These are phyloP conservation scores for Sclerotinia spermophila DNA, from an alignment of 2,329 filamentous ascomycete species.

Conservation along the genomic window DNA sequence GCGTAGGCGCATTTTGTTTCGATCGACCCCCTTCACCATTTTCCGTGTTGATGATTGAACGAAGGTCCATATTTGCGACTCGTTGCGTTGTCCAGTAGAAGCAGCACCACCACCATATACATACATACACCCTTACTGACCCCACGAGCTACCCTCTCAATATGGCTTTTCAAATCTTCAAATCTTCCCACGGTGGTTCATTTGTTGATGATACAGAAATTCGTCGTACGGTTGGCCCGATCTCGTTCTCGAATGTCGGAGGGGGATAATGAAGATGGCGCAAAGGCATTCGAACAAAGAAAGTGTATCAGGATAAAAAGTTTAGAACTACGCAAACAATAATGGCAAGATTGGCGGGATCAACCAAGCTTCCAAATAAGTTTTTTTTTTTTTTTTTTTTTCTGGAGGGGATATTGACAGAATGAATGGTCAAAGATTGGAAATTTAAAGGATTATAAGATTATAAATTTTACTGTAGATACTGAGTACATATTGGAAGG, in stretches of 20 bases:
- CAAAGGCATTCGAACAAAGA: slow-evolving; percentile 31
- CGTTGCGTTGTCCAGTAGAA: slow-evolving; percentile 23
- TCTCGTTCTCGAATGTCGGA: slow-evolving; percentile 19
- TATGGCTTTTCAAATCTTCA: slow-evolving; percentile 19
- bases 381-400: no score
- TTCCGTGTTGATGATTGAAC: slow-evolving; percentile 49
- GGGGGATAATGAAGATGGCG: slow-evolving; percentile 25
- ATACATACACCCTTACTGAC: slow-evolving; percentile 22
- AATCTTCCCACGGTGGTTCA: slow-evolving; percentile 24
- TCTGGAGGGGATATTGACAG: neutral
- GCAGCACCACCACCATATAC: slow-evolving; percentile 23
- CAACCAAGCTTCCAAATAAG: neutral
- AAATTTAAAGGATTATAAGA: neutral
- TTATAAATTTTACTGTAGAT: neutral
- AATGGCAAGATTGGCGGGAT: neutral
- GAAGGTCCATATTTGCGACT: slow-evolving; percentile 47
- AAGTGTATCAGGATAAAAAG: slow-evolving; percentile 5
- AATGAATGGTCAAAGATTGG: slow-evolving; percentile 1
- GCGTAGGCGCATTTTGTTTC: slow-evolving; percentile 33
- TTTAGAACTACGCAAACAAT: slow-evolving; percentile 20
- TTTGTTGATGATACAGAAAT: slow-evolving; percentile 25
- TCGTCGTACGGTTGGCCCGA: slow-evolving; percentile 7
- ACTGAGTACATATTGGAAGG: neutral
- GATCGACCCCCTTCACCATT: slow-evolving; percentile 31
- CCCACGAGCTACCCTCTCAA: slow-evolving; percentile 28